phyloP scores from a whole-genome alignment of 2,329 filamentous ascomycete genomes.

The Neonectria ditissima region DNA sequence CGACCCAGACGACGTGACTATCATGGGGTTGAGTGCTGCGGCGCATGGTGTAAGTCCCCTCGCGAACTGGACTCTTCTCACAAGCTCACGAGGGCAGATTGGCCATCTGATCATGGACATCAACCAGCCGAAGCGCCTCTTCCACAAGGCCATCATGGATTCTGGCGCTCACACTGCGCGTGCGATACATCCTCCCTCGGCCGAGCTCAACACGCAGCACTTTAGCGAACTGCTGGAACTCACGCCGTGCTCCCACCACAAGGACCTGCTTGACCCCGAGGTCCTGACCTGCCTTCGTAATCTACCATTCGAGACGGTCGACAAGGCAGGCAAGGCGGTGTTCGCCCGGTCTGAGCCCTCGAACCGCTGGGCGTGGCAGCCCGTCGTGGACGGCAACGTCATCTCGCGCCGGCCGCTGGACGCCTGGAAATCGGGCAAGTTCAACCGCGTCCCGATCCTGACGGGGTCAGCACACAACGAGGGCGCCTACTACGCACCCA shows the following conservation, averaged over 20 bases:
- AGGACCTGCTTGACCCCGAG: constrained; percentile 42
- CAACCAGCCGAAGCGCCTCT: constrained; percentile 47
- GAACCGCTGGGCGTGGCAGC: constrained; percentile 49
- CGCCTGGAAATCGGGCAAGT: constrained; percentile 49
- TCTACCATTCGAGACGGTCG: constrained; percentile 41
- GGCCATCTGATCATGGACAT: constrained; percentile 50
- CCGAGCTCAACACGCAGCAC: constrained; percentile 45
- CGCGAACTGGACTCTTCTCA: rapidly evolving
- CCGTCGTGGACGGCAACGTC: constrained; percentile 46
- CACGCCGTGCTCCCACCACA: constrained; percentile 43
- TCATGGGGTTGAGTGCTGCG: constrained; percentile 58
- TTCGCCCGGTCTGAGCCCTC: constrained; percentile 45
- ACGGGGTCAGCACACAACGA: constrained; percentile 47
- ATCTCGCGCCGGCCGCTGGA: constrained; percentile 47
- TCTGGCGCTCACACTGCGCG: constrained; percentile 48
- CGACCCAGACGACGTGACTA: constrained; percentile 59
- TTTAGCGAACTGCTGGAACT: constrained; percentile 47
- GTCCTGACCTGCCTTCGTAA: constrained; percentile 43
- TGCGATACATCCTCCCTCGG: constrained; percentile 42
- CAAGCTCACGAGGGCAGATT: constrained; percentile 35
- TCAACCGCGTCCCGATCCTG: constrained; percentile 47
- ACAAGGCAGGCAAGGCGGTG: constrained; percentile 44
- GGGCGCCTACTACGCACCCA: constrained; percentile 46
- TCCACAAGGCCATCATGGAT: constrained; percentile 50
- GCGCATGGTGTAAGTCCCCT: constrained; percentile 46